A percentile compares a stretch with the other conserved stretches of the same genome.
Conservation (phyloP, 2,329 filamentous ascomycete genomes). For the Huntiella omanensis region DNA sequence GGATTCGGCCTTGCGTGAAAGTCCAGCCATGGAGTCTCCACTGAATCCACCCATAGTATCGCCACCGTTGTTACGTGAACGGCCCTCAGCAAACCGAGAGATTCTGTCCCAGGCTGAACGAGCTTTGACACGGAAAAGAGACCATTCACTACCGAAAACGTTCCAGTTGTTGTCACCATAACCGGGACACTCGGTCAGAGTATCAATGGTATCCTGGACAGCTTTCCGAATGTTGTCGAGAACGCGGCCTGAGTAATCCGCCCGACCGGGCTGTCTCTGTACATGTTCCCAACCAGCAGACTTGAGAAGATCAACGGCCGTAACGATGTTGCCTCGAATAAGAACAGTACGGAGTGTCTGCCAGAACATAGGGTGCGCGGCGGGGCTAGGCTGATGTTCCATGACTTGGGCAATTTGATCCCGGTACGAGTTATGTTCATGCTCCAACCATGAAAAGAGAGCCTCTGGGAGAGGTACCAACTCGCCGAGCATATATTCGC, state of each 20-base stretch:
- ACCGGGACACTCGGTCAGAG: constrained; percentile 58
- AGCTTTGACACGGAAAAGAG: constrained; percentile 59
- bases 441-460: constrained; percentile 66
- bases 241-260: constrained; percentile 55
- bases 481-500: constrained; percentile 21
- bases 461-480: constrained; percentile 50
- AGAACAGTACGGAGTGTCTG: constrained; percentile 57
- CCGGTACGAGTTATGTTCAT: constrained; percentile 53
- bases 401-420: constrained; percentile 48
- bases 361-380: constrained; percentile 67
- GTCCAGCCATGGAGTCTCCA: constrained; percentile 33
- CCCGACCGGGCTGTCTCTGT: constrained; percentile 43
- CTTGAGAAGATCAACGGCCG: constrained; percentile 48
- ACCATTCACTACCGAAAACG: constrained; percentile 64
- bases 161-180: constrained; percentile 54
- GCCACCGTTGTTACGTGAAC: constrained; percentile 16
- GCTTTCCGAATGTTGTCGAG: constrained; percentile 63
- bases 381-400: constrained; percentile 49
- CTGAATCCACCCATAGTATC: constrained; percentile 4
- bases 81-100: constrained; percentile 61
- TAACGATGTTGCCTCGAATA: constrained; percentile 53
- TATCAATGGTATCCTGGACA: constrained; percentile 44
- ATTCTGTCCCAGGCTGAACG: constrained; percentile 51
- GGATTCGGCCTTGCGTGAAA: constrained; percentile 63
- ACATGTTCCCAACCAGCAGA: constrained; percentile 65